phyloP scores from a whole-genome alignment of 208 protist species.

The Trypanosoma caninum region DNA sequence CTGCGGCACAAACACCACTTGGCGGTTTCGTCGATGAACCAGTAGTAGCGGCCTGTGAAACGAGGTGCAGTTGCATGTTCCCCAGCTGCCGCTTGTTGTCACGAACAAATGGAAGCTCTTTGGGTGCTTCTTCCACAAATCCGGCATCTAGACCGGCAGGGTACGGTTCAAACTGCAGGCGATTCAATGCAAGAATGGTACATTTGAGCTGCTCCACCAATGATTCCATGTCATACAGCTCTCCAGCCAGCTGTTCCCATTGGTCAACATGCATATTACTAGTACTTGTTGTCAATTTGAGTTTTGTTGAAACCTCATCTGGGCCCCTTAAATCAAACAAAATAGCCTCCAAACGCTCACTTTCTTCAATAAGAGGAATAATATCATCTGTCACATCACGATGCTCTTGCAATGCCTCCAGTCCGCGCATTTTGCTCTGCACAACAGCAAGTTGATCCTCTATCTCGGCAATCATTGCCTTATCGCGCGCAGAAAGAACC shows the following conservation, averaged over 20 bases:
- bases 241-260: slow-evolving; percentile 72
- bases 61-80: slow-evolving; percentile 19
- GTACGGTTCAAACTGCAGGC: slow-evolving; percentile 83
- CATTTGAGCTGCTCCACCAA: slow-evolving; percentile 63
- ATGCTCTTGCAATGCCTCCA: slow-evolving; percentile 62
- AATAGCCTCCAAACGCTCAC: slow-evolving; percentile 54
- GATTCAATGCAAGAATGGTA: slow-evolving; percentile 70
- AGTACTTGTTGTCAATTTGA: slow-evolving; percentile 23
- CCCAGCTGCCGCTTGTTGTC: slow-evolving; percentile 61
- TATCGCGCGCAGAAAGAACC: slow-evolving; percentile 20
- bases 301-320: background rate
- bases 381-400: slow-evolving; percentile 76
- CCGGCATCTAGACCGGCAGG: slow-evolving; percentile 66
- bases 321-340: slow-evolving; percentile 42
- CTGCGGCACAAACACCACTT: slow-evolving; percentile 2
- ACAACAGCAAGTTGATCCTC: slow-evolving; percentile 53
- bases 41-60: background rate
- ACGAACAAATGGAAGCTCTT: slow-evolving; percentile 69
- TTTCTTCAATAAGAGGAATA: slow-evolving; percentile 65
- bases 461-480: slow-evolving; percentile 49
- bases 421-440: slow-evolving; percentile 44
- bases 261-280: slow-evolving; percentile 52
- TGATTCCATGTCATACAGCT: slow-evolving; percentile 72
- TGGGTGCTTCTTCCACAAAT: slow-evolving; percentile 68
- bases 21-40: background rate